Percentiles rank a stretch among this genome's conserved stretches.
These are phyloP conservation scores for Alternaria dauci DNA, from an alignment of 2,329 filamentous ascomycete genomes.

Conservation along the genomic window DNA sequence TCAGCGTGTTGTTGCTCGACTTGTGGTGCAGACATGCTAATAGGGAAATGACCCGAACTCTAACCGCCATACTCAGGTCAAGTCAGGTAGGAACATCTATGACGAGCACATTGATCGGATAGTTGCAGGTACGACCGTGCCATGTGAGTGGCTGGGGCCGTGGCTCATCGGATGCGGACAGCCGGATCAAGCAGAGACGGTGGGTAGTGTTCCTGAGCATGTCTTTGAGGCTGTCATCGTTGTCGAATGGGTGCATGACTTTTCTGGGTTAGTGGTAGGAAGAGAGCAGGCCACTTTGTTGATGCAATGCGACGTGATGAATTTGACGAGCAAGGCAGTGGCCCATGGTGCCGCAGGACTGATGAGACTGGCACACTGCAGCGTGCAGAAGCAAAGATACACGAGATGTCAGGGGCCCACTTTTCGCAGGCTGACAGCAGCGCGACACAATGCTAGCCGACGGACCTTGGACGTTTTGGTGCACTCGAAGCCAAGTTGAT, in stretches of 20 bases:
- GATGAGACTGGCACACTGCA: conserved; percentile 16
- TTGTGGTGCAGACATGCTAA: not conserved
- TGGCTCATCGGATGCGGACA: conserved; percentile 20
- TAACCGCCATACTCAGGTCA: not conserved
- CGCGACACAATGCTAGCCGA: conserved; percentile 26
- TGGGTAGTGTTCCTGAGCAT: not conserved
- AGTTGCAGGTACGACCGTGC: conserved; percentile 5
- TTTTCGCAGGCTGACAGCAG: conserved; percentile 24
- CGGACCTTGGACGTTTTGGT: conserved; percentile 29
- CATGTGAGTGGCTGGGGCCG: conserved; percentile 20
- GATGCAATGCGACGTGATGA: conserved; percentile 15
- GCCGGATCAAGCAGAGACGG: conserved; percentile 12
- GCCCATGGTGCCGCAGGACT: conserved; percentile 12
- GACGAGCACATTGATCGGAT: conserved; percentile 18
- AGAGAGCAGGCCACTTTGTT: conserved; percentile 10
- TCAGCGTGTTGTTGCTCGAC: not conserved
- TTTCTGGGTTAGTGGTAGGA: not conserved
- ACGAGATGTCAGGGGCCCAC: conserved; percentile 21
- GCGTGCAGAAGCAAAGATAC: conserved; percentile 25
- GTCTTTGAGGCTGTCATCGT: not conserved
- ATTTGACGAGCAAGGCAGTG: conserved; percentile 9
- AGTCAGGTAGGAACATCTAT: conserved; percentile 6
- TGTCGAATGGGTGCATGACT: not conserved
- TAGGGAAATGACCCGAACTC: not conserved
- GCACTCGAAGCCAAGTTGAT: conserved; percentile 9